phyloP scores from a whole-genome alignment of 768 basidiomycete species.

The Phlebiopsis flavidoalba region DNA sequence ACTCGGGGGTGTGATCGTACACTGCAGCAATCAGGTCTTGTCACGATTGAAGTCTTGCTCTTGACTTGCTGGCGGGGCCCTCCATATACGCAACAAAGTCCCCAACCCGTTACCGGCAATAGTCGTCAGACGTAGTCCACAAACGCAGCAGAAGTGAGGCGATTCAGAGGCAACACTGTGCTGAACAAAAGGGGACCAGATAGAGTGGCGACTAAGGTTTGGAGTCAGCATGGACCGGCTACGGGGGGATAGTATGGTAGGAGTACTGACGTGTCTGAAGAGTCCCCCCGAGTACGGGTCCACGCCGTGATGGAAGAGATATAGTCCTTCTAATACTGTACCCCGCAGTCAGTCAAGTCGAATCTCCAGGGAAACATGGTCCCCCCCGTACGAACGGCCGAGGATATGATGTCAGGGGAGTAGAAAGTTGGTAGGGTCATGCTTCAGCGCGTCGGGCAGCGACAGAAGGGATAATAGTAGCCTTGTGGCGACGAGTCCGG shows the following conservation, averaged over 20 bases:
- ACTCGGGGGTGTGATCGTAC: slow-evolving; percentile 42
- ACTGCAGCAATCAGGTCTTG: slow-evolving; percentile 54
- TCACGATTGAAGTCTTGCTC: slow-evolving; percentile 45
- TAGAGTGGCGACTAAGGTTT: slow-evolving; percentile 71
- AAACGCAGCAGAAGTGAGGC: slow-evolving; percentile 43
- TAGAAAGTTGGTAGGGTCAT: slow-evolving; percentile 76
- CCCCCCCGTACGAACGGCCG: slow-evolving; percentile 64
- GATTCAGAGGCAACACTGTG: slow-evolving; percentile 55
- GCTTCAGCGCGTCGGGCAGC: slow-evolving; percentile 46
- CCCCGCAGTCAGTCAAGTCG: neutral
- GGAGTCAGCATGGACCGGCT: neutral
- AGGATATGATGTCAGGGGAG: slow-evolving; percentile 74
- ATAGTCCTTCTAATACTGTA: slow-evolving; percentile 86
- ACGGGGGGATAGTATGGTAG: neutral
- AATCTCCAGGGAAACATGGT: neutral
- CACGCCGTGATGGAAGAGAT: slow-evolving; percentile 68
- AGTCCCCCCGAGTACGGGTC: slow-evolving; percentile 86
- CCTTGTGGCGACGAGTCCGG: slow-evolving; percentile 41
- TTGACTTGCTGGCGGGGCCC: slow-evolving; percentile 48
- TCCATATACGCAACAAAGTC: slow-evolving; percentile 66
- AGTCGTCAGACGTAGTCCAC: slow-evolving; percentile 70
- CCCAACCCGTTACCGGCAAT: slow-evolving; percentile 64
- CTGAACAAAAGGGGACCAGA: slow-evolving; percentile 73
- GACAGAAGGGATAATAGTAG: slow-evolving; percentile 48
- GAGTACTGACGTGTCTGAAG: slow-evolving; percentile 71